Conservation (phyloP, 176 grass and related monocot species). For the Zea luxurians region DNA sequence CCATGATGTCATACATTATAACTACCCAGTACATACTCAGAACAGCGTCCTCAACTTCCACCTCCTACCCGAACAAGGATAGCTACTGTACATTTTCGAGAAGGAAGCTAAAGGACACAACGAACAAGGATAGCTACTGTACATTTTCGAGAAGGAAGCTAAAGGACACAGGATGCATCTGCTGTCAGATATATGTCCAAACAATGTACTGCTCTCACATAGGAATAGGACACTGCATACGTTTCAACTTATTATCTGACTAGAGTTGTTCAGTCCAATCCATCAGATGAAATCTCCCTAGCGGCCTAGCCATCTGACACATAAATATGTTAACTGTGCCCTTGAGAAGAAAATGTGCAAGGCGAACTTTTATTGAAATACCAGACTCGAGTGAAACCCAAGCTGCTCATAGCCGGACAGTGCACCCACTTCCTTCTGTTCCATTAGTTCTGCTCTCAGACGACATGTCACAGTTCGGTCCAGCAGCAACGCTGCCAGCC, state of each 20-base stretch:
- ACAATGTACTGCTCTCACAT: background rate
- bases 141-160: background rate
- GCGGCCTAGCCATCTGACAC: background rate
- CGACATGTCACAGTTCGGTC: conserved; percentile 4
- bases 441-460: conserved; percentile 29
- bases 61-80: background rate
- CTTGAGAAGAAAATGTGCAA: background rate
- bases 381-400: background rate
- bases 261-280: background rate
- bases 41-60: background rate
- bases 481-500: background rate
- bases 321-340: background rate
- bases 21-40: background rate
- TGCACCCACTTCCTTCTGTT: conserved; percentile 7
- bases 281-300: background rate
- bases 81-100: background rate
- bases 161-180: background rate
- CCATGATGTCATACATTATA: too few relatives aligned
- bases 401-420: background rate
- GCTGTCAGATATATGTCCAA: background rate
- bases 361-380: background rate
- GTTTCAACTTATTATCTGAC: conserved; percentile 4
- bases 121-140: conserved; percentile 2
- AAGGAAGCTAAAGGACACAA: background rate
- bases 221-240: background rate